These are phyloP conservation scores for Panicum virgatum DNA, from an alignment of 202 grass and related monocot species.

Conservation along the genomic window DNA sequence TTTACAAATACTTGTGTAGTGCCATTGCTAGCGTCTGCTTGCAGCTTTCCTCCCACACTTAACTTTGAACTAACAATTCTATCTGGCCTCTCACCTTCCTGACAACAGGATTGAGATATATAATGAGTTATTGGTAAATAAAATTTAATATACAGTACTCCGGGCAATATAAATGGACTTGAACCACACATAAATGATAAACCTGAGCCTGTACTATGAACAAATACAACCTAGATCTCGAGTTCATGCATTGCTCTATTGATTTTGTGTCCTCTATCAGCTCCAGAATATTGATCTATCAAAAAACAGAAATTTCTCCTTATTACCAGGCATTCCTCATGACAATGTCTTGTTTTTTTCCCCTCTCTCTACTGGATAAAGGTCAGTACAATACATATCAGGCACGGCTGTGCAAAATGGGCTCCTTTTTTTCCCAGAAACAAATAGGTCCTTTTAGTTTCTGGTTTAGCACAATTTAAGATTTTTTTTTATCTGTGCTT, in stretches of 20 bases:
- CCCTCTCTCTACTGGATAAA: background rate
- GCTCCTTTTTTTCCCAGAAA: background rate
- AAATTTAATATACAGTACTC: background rate
- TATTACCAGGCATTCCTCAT: background rate
- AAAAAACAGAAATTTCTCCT: background rate
- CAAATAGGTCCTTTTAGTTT: background rate
- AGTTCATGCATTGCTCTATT: background rate
- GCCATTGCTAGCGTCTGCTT: constrained; percentile 59
- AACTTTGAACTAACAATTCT: constrained; percentile 66
- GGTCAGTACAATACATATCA: background rate
- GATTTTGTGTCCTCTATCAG: background rate
- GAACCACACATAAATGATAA: background rate
- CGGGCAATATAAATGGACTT: background rate
- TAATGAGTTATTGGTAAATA: background rate
- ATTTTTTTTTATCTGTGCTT: background rate
- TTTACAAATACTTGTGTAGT: constrained; percentile 69
- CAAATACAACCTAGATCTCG: background rate
- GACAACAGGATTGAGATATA: background rate
- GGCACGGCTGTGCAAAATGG: background rate
- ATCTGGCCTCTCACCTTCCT: constrained; percentile 68
- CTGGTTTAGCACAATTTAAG: background rate
- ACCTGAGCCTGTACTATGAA: background rate
- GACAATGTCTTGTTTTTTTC: too few relatives aligned
- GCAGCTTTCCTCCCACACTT: constrained; percentile 55
- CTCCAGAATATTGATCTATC: background rate